These are phyloP conservation scores for Nakazawaea laoshanensis DNA, from an alignment of 805 yeast genomes.

Conservation along the genomic window DNA sequence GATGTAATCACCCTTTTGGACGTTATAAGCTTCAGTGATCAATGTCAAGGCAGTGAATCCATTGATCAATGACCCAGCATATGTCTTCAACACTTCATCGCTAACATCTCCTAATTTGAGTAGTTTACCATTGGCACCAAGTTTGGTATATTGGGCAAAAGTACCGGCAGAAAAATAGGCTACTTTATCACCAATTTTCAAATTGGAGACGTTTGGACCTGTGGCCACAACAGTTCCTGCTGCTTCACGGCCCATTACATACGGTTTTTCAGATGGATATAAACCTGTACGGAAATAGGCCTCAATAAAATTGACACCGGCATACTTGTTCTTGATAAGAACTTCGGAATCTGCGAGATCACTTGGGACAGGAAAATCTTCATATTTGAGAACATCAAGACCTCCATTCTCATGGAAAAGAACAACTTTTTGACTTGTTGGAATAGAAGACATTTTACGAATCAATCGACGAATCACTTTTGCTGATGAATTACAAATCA, in stretches of 20 bases:
- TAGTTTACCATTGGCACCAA: conserved; percentile 23
- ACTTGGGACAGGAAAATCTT: conserved; percentile 55
- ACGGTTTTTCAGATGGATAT: conserved; percentile 57
- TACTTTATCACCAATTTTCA: conserved; percentile 62
- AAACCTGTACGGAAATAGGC: conserved; percentile 74
- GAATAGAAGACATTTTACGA: conserved; percentile 25
- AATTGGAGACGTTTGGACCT: conserved; percentile 49
- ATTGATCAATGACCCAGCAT: conserved; percentile 58
- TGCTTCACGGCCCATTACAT: conserved; percentile 62
- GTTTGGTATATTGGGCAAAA: conserved; percentile 68
- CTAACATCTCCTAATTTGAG: conserved; percentile 33
- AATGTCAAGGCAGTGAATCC: conserved; percentile 78
- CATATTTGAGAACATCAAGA: conserved; percentile 51
- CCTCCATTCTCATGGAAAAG: conserved; percentile 48
- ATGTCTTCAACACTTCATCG: conserved; percentile 42
- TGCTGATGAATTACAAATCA: too few relatives aligned
- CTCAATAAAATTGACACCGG: conserved; percentile 83
- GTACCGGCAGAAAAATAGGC: conserved; percentile 44
- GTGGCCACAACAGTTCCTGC: conserved; percentile 59
- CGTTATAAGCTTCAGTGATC: conserved; percentile 53
- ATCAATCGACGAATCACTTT: too few relatives aligned
- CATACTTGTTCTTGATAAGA: conserved; percentile 61
- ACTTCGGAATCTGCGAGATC: conserved; percentile 45
- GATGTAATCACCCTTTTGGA: conserved; percentile 61
- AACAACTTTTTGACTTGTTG: conserved; percentile 48